Evolutionary conservation across 345 rosid species (phyloP).

Genomic region (Schrenkiella parvula): DNA sequence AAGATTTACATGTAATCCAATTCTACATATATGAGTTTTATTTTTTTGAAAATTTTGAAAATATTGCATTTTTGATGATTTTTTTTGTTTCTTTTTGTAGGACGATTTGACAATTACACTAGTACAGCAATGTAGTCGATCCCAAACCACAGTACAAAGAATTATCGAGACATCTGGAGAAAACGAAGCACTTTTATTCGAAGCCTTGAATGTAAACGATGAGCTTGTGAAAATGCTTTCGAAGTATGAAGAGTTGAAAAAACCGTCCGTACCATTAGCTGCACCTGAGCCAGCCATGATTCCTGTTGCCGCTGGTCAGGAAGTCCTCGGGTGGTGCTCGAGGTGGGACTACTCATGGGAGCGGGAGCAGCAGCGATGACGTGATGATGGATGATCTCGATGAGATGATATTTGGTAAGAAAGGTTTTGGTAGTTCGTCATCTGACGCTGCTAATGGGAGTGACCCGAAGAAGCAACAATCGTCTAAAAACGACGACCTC

Average conservation of each 20-base stretch:
- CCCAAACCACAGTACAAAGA: conserved; percentile 59
- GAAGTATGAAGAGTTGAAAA: conserved; percentile 63
- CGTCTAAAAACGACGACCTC: conserved; percentile 72
- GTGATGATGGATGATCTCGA: conserved; percentile 97
- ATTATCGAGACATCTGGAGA: conserved; percentile 81
- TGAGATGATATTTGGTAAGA: conserved; percentile 93
- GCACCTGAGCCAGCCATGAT: conserved; percentile 85
- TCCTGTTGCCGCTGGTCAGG: conserved; percentile 60
- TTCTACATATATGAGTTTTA: not conserved
- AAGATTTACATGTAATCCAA: conserved; percentile 59
- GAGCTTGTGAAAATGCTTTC: conserved; percentile 75
- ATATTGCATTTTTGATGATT: not conserved
- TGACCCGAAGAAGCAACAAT: conserved; percentile 52
- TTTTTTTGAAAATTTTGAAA: not conserved
- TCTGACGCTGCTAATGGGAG: conserved; percentile 19
- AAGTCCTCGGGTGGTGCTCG: conserved; percentile 50
- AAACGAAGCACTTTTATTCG: conserved; percentile 77
- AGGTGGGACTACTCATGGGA: conserved; percentile 22
- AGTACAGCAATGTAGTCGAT: conserved; percentile 68
- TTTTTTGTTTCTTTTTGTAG: conserved; percentile 32
- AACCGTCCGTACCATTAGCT: conserved; percentile 40
- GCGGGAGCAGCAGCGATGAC: conserved; percentile 59
- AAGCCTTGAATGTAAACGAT: conserved; percentile 90
- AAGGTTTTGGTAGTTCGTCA: conserved; percentile 46
- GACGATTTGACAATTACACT: conserved; percentile 76